Percentiles rank a stretch among this genome's conserved stretches.
Conservation (phyloP, 140 eudicot genomes). For the Stevia rebaudiana region DNA sequence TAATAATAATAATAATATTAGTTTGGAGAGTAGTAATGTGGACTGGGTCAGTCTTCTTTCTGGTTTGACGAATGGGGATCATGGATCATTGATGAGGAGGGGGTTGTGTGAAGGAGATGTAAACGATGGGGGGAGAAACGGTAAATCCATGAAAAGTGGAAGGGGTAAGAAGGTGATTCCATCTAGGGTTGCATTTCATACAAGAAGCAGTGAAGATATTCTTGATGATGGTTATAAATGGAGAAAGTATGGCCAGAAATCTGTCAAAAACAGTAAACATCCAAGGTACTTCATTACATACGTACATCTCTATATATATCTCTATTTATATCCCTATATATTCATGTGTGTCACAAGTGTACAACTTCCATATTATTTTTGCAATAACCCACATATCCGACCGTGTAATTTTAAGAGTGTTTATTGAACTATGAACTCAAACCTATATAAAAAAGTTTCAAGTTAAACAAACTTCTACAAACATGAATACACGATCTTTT, state of each 20-base stretch:
- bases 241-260: constrained; percentile 80
- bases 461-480: neutral
- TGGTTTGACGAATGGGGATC: constrained; percentile 26
- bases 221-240: constrained; percentile 84
- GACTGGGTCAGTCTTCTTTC: constrained; percentile 60
- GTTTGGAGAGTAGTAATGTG: constrained; percentile 32
- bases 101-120: constrained; percentile 22
- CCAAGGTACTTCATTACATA: constrained; percentile 46
- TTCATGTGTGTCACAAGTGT: neutral
- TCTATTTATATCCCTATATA: neutral
- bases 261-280: constrained; percentile 70
- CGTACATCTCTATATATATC: neutral
- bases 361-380: neutral
- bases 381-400: neutral
- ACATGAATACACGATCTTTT: neutral
- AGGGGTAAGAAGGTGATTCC: constrained; percentile 54
- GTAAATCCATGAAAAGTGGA: constrained; percentile 28
- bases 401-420: neutral
- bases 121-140: constrained; percentile 8
- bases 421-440: neutral
- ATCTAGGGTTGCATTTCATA: constrained; percentile 81
- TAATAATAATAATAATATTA: constrained; percentile 14
- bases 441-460: neutral
- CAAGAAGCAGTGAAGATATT: constrained; percentile 65
- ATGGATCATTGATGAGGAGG: constrained; percentile 18